Conservation (phyloP, 1,139 yeast species). For the Pichia sp. region DNA sequence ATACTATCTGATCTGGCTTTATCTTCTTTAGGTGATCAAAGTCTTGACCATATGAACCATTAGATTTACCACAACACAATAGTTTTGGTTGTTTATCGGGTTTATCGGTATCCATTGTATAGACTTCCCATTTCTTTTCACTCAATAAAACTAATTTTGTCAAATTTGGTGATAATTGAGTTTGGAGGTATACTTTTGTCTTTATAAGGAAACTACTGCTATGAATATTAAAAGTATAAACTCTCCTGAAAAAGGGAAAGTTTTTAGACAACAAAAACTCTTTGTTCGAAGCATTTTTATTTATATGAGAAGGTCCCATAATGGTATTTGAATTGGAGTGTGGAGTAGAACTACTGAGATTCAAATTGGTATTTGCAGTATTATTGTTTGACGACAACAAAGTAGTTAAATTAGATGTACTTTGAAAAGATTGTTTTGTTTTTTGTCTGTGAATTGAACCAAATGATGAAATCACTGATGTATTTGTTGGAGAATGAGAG, state of each 20-base stretch:
- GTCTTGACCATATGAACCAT: constrained; percentile 58
- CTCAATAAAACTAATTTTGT: constrained; percentile 58
- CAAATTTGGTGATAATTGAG: constrained; percentile 60
- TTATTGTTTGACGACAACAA: constrained; percentile 11
- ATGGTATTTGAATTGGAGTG: background rate
- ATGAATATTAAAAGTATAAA: constrained; percentile 59
- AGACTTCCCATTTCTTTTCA: constrained; percentile 69
- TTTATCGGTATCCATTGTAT: constrained; percentile 38
- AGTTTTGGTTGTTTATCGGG: constrained; percentile 47
- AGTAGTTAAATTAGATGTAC: constrained; percentile 21
- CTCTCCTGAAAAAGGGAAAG: constrained; percentile 74
- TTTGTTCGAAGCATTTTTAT: constrained; percentile 34
- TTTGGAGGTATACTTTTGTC: constrained; percentile 46
- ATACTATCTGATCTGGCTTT: constrained; percentile 17
- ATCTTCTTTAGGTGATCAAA: constrained; percentile 33
- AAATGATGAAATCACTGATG: constrained; percentile 18
- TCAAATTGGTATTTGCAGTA: constrained; percentile 8
- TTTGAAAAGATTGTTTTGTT: constrained; percentile 13
- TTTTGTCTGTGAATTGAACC: constrained; percentile 18
- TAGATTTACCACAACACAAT: constrained; percentile 59
- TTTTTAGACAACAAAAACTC: constrained; percentile 70
- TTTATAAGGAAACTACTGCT: constrained; percentile 39
- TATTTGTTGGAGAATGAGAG: constrained; percentile 16
- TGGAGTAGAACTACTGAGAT: background rate
- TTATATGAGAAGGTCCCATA: constrained; percentile 17